These are phyloP conservation scores for Aspergillus carbonarius DNA, from an alignment of 2,329 filamentous ascomycete genomes.

Conservation along the genomic window DNA sequence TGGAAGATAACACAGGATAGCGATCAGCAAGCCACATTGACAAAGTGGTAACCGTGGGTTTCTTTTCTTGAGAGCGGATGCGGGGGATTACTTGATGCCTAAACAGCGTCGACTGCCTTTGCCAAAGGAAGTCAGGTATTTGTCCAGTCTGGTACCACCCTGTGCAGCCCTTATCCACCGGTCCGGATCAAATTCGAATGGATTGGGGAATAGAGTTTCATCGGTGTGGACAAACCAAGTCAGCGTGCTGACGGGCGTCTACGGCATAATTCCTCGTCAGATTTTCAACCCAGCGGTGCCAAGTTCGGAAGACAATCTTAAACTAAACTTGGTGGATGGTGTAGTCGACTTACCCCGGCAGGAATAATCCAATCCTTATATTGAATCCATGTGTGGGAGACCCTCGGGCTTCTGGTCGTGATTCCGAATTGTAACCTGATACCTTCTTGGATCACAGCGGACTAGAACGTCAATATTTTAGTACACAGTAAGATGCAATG, in stretches of 20 bases:
- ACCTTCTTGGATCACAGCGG: not conserved
- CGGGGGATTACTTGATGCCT: not conserved
- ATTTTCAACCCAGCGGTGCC: not conserved
- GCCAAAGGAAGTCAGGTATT: not conserved
- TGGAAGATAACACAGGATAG: not conserved
- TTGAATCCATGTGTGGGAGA: not conserved
- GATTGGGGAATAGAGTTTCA: not conserved
- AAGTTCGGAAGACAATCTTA: not conserved
- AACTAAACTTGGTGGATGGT: not conserved
- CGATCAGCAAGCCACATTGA: not conserved
- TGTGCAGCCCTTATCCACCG: not conserved
- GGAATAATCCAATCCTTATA: not conserved
- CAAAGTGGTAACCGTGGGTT: too few relatives aligned
- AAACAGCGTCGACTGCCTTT: not conserved
- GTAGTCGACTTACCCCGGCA: not conserved
- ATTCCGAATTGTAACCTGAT: not conserved
- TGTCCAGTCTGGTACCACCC: not conserved
- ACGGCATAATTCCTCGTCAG: not conserved
- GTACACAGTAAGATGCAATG: too few relatives aligned
- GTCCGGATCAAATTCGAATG: not conserved
- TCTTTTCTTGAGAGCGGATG: not conserved
- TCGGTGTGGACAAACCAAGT: not conserved
- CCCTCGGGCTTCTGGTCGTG: not conserved
- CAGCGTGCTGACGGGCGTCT: not conserved
- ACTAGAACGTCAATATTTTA: too few relatives aligned